phyloP scores from a whole-genome alignment of 345 rosid species.

The Abelmoschus esculentus region DNA sequence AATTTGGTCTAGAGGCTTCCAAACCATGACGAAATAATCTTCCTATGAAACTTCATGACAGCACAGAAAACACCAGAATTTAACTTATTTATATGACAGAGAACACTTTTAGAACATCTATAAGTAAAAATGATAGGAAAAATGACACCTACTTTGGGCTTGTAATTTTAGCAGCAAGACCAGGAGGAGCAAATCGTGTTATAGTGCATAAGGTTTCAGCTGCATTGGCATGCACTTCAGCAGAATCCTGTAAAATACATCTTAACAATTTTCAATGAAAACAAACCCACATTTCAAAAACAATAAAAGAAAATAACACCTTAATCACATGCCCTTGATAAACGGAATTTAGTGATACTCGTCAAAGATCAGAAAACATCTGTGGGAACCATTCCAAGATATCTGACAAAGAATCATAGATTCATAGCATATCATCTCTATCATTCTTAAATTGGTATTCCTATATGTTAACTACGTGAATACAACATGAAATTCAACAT shows the following conservation, averaged over 20 bases:
- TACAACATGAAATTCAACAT: not conserved
- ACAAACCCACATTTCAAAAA: not conserved
- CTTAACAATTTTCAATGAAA: not conserved
- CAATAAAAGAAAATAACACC: not conserved
- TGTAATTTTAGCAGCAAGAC: too few relatives aligned
- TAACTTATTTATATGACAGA: too few relatives aligned
- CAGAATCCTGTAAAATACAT: not conserved
- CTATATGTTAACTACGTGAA: not conserved
- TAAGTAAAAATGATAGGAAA: too few relatives aligned
- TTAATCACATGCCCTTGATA: not conserved
- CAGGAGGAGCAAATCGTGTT: too few relatives aligned
- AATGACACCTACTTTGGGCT: too few relatives aligned
- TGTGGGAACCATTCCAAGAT: not conserved
- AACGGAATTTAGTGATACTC: not conserved
- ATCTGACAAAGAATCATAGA: not conserved
- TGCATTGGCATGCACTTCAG: too few relatives aligned
- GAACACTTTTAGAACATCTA: too few relatives aligned
- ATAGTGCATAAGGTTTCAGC: too few relatives aligned
- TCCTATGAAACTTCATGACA: too few relatives aligned
- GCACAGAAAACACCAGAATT: too few relatives aligned
- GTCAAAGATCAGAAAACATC: not conserved
- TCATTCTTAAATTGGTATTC: not conserved
- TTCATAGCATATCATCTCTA: not conserved
- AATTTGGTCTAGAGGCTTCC: too few relatives aligned
- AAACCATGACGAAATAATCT: too few relatives aligned